Evolutionary conservation across 352 stramenopile species (phyloP), one percentile per base, ranked within the genome.

Genomic region (Pythium sukuiense): DNA sequence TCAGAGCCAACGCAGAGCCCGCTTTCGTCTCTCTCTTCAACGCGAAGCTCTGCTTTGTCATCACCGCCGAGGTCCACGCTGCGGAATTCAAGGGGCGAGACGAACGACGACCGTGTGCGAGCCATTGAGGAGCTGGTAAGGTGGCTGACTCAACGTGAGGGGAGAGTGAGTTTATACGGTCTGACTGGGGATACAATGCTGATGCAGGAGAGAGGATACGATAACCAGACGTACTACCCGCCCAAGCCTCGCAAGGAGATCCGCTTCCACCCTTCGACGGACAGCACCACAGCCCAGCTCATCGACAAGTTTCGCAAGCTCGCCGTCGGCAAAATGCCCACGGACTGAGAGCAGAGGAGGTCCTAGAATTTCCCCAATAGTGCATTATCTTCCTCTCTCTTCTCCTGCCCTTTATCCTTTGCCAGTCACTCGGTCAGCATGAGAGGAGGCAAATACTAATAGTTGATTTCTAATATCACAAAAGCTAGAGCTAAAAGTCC

Each of bases 271-370:
- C 69, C 81, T 3, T 83, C 86, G 1, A 79, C 63, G 1, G 80
- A 91, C 54, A 72, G 87, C 65, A 89, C 79, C 7, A 88, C 84
- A 3, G 76, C 71, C 1, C 80, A 93, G 41, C 71, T 91, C 48
- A 87, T 95, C 46, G 81, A 91, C 43, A 95, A 93, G 49, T 93
- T 89, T 61, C 76, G 84, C 9, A 95, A 93, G 69, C 83, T 95
- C 20, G 79, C 86, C 18, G 83, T 91, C 0, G 83, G 86, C 29
- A 89, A 87, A 53, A 52, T 90, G 39, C 80, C 45, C 45, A 52
- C 45, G 14, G 45, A 52, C 6, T 24, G 20, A 18, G 20, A 24
- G 20, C 20, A 24, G 20, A 24, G 20, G 20, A 24, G 20, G 20
- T 24, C 20, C 20, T 24, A 24, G 20, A 24, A 24, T 0, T 24